A percentile compares a stretch with the other conserved stretches of the same genome.
Conservation (phyloP, 768 basidiomycete species). For the Cubamyces sp. region DNA sequence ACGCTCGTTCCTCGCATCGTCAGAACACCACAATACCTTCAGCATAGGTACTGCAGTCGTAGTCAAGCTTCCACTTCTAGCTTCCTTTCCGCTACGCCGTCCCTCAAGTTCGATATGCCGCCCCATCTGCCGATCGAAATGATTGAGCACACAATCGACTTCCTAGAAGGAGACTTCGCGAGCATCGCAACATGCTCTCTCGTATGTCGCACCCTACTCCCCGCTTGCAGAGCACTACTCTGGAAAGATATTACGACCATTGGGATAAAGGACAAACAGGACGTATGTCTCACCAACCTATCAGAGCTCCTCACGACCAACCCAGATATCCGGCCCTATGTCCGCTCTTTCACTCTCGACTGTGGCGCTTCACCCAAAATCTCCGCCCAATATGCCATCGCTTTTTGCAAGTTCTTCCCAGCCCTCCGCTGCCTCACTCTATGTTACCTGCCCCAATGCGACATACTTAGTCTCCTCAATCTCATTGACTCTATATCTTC, state of each 20-base stretch:
- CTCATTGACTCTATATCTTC: too few species aligned
- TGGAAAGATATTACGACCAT: neutral
- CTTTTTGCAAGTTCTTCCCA: too few species aligned
- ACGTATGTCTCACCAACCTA: neutral
- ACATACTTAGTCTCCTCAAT: too few species aligned
- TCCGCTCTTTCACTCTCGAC: neutral
- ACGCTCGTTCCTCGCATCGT: too few species aligned
- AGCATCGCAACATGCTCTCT: neutral
- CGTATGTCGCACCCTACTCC: neutral
- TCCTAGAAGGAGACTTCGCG: neutral
- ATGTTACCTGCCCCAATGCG: too few species aligned
- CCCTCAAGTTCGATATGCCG: neutral
- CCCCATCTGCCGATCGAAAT: neutral
- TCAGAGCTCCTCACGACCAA: neutral
- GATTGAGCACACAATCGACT: neutral
- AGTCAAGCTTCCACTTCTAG: too few species aligned
- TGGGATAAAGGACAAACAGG: neutral
- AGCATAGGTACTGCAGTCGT: too few species aligned
- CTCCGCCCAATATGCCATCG: too few species aligned
- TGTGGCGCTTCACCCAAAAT: too few species aligned
- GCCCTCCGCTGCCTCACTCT: too few species aligned
- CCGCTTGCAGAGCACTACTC: neutral
- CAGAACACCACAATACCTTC: too few species aligned
- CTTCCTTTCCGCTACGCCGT: too few species aligned
- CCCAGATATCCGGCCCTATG: neutral